Conservation (phyloP, 139 green algal species). For the Gonium pectorale region DNA sequence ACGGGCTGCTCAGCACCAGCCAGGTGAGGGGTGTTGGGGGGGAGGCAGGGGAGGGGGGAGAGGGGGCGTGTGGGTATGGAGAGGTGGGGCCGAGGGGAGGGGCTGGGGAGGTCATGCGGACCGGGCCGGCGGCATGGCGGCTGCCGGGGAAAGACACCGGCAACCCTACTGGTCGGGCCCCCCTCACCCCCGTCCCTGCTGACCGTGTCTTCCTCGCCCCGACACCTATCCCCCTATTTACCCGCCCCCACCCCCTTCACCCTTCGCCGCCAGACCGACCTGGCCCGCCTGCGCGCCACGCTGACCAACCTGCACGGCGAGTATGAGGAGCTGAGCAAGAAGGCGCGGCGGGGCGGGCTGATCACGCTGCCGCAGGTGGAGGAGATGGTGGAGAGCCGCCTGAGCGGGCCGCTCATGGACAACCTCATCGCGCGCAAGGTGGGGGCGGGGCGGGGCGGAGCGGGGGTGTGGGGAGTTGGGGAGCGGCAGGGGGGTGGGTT, state of each 20-base stretch:
- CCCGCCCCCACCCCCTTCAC: not conserved
- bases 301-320: not conserved
- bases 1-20: slow-evolving; percentile 26
- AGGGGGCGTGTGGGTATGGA: not conserved
- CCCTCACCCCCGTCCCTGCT: no score
- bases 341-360: slow-evolving; percentile 16
- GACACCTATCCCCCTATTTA: not conserved
- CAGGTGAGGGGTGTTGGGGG: not conserved
- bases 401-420: slow-evolving; percentile 24
- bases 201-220: no score
- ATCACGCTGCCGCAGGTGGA: slow-evolving; percentile 29
- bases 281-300: slow-evolving; percentile 31
- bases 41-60: no score
- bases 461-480: not conserved
- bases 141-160: no score
- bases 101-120: not conserved
- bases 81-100: not conserved
- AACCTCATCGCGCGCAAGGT: slow-evolving; percentile 22
- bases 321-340: slow-evolving; percentile 27
- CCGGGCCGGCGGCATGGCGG: no score
- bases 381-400: slow-evolving; percentile 27
- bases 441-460: not conserved
- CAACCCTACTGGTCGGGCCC: no score
- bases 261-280: slow-evolving; percentile 7
- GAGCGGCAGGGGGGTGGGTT: not conserved